Evolutionary conservation across 805 yeast genomes (phyloP).

Genomic region (Metschnikowia rubicola): DNA sequence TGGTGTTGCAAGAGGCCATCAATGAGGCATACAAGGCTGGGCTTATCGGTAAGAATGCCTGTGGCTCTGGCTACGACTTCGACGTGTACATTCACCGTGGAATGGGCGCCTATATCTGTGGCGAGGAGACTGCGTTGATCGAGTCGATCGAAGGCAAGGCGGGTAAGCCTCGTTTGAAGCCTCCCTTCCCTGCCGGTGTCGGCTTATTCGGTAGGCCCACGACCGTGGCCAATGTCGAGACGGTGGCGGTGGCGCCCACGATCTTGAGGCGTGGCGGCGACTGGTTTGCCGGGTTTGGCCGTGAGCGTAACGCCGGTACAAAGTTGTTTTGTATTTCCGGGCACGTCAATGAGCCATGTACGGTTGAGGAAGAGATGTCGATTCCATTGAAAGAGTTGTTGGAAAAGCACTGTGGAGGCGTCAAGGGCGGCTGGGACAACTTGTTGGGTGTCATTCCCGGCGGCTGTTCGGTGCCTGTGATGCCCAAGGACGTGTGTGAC

Average conservation of each 20-base stretch:
- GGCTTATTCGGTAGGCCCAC: conserved; percentile 90
- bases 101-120: conserved; percentile 91
- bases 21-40: conserved; percentile 85
- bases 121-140: conserved; percentile 87
- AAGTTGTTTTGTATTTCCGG: conserved; percentile 86
- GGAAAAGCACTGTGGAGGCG: conserved; percentile 89
- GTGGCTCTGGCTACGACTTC: conserved; percentile 82
- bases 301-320: conserved; percentile 81
- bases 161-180: conserved; percentile 90
- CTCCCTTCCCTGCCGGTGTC: conserved; percentile 93
- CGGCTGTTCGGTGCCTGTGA: conserved; percentile 82
- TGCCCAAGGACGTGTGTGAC: conserved; percentile 65
- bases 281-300: conserved; percentile 82
- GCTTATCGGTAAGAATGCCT: conserved; percentile 75
- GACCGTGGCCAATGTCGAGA: conserved; percentile 88
- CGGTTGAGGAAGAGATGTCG: conserved; percentile 92
- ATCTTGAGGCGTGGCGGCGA: conserved; percentile 85
- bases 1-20: conserved; percentile 70
- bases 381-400: conserved; percentile 78
- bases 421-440: conserved; percentile 91
- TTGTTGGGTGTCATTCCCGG: conserved; percentile 86
- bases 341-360: conserved; percentile 88
- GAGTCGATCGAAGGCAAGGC: conserved; percentile 91
- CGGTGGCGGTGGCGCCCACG: conserved; percentile 87
- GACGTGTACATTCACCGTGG: conserved; percentile 87